These are phyloP conservation scores for Pythium apleroticum DNA, from an alignment of 352 stramenopile species.

Conservation along the genomic window DNA sequence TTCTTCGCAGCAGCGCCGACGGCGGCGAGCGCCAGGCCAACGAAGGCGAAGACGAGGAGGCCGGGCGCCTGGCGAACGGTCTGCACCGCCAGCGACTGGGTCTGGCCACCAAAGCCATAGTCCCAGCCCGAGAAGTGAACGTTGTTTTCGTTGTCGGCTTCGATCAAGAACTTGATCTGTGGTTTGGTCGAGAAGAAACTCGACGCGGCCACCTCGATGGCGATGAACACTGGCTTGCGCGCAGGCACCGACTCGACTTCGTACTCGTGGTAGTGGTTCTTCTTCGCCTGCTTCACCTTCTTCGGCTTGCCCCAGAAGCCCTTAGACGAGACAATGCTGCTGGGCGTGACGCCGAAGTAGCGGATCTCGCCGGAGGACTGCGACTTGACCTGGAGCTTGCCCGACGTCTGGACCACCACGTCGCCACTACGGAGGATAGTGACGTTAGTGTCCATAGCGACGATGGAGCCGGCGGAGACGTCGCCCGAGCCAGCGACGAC, in stretches of 20 bases:
- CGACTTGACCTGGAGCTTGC: slow-evolving; percentile 29
- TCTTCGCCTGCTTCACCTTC: slow-evolving; percentile 8
- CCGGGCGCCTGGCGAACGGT: not conserved
- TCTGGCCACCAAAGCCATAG: not conserved
- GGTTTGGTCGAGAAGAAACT: slow-evolving; percentile 3
- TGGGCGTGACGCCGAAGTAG: slow-evolving; percentile 36
- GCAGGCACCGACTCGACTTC: slow-evolving; percentile 1
- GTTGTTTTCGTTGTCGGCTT: not conserved
- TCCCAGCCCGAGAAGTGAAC: not conserved
- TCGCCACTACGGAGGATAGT: slow-evolving; percentile 37
- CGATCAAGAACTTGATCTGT: not conserved
- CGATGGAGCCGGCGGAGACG: slow-evolving; percentile 37
- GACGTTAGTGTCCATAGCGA: slow-evolving; percentile 35
- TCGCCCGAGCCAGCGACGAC: slow-evolving; percentile 33
- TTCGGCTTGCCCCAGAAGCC: not conserved
- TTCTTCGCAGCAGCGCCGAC: slow-evolving; percentile 4
- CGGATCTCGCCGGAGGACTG: slow-evolving; percentile 33
- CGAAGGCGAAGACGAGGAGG: not conserved
- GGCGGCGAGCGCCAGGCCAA: not conserved
- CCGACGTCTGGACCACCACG: slow-evolving; percentile 37
- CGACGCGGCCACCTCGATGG: not conserved
- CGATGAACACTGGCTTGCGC: not conserved
- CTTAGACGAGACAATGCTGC: slow-evolving; percentile 23
- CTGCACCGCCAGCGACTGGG: not conserved
- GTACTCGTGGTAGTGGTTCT: slow-evolving; percentile 18